These are phyloP conservation scores for Calycina marina DNA, from an alignment of 2,329 filamentous ascomycete species.

Conservation along the genomic window DNA sequence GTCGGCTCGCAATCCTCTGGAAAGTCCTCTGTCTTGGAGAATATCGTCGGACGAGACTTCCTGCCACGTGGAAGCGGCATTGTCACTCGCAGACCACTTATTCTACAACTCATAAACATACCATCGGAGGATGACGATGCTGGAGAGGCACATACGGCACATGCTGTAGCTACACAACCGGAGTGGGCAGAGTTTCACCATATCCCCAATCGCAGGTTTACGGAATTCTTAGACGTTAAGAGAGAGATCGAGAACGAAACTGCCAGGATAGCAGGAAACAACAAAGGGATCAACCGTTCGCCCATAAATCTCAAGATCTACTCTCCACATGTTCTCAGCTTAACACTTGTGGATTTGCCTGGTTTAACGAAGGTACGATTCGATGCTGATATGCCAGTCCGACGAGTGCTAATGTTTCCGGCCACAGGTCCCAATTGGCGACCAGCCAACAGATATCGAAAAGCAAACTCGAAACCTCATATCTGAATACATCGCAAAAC, in stretches of 20 bases:
- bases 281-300: slow-evolving; percentile 95
- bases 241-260: slow-evolving; percentile 97
- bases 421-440: slow-evolving; percentile 79
- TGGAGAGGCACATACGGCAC: slow-evolving; percentile 60
- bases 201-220: slow-evolving; percentile 75
- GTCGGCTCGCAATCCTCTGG: slow-evolving; percentile 97
- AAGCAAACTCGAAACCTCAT: slow-evolving; percentile 96
- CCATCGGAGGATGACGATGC: slow-evolving; percentile 52
- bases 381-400: too few species aligned
- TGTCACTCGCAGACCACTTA: slow-evolving; percentile 83
- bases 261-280: slow-evolving; percentile 81
- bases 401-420: slow-evolving; percentile 6
- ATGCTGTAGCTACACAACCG: slow-evolving; percentile 49
- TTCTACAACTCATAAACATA: slow-evolving; percentile 96
- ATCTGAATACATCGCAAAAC: slow-evolving; percentile 95
- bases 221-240: slow-evolving; percentile 85
- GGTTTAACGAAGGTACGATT: slow-evolving; percentile 84
- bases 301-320: slow-evolving; percentile 98
- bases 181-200: slow-evolving; percentile 96
- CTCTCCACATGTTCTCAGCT: slow-evolving; percentile 87
- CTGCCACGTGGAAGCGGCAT: slow-evolving; percentile 92
- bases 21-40: slow-evolving; percentile 96
- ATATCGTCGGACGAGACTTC: slow-evolving; percentile 96
- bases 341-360: slow-evolving; percentile 91
- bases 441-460: slow-evolving; percentile 95